Conservation (phyloP, 2,329 filamentous ascomycete species). For the Colletotrichum paranaense region DNA sequence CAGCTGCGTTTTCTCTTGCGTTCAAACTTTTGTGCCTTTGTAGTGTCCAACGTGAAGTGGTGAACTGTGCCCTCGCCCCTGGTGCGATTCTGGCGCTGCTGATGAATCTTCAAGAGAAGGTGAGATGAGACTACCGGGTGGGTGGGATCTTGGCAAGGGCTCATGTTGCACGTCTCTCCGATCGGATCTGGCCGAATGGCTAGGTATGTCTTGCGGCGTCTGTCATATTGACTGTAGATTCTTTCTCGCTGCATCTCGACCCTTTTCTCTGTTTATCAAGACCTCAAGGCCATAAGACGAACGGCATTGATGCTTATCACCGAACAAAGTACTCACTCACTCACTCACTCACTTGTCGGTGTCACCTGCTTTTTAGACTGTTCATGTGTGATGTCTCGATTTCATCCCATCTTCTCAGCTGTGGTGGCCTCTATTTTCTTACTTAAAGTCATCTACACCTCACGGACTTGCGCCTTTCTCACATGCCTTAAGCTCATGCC, state of each 20-base stretch:
- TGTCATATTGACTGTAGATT: neutral
- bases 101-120: neutral
- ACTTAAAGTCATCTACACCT: neutral
- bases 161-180: neutral
- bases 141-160: neutral
- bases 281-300: neutral
- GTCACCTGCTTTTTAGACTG: neutral
- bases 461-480: neutral
- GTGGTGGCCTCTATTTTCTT: neutral
- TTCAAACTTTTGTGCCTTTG: neutral
- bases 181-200: neutral
- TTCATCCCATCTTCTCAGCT: neutral
- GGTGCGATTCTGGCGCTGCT: neutral
- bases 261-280: neutral
- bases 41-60: neutral
- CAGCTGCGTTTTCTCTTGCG: conserved; percentile 30
- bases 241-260: neutral
- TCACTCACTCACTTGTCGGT: neutral
- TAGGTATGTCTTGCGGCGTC: neutral
- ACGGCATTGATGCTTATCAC: neutral
- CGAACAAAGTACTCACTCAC: neutral
- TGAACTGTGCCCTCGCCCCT: neutral
- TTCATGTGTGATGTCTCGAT: neutral
- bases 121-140: neutral
- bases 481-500: neutral